Base-by-base conservation (phyloP, 2,329 filamentous ascomycete species). In the Cladosporium halotolerans region DNA sequence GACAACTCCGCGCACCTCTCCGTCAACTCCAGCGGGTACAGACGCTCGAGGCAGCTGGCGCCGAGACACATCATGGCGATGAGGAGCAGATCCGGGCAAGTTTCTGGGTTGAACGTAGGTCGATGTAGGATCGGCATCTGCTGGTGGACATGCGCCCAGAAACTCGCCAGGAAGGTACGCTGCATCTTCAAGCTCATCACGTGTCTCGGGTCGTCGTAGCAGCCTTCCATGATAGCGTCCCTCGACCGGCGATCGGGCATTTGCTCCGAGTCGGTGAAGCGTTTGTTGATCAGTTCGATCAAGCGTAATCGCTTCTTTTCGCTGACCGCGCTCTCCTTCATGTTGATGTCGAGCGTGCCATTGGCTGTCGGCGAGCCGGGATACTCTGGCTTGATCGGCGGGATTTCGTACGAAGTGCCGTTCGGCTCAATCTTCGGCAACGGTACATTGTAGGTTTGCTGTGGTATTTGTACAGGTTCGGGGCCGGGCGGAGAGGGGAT, bases 91-190 rank as follows among this genome's bases (percentile, higher is more conserved):
- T 89, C 91, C 0, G 89, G 89, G 19, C 89, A 93, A 57, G 84
- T 87, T 64, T 95, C 89, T 0, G 92, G 86, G 4, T 84, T 87
- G 70, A 97, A 99, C 0, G 92, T 96, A 3, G 93, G 90, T 65
- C 91, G 89, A 70, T 99, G 93, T 45, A 97, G 76, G 55, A 99
- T 96, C 1, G 93, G 93, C 58, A 97, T 79, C 68, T 97, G 93
- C 51, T 91, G 86, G 68, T 93, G 95, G 65, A 96, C 95, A 68
- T 96, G 87, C 50, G 87, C 79, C 93, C 93, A 99, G 70, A 95
- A 99, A 2, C 90, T 95, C 9, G 84, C 81, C 60, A 95, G 90
- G 65, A 96, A 97, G 3, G 85, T 86, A 71, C 96, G 89, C 87
- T 97, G 95, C 89, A 96, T 96, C 63, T 86, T 83, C 63, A 91